Evolutionary conservation across 768 basidiomycete species (phyloP).

Genomic region (Daedaleopsis sinensis): DNA sequence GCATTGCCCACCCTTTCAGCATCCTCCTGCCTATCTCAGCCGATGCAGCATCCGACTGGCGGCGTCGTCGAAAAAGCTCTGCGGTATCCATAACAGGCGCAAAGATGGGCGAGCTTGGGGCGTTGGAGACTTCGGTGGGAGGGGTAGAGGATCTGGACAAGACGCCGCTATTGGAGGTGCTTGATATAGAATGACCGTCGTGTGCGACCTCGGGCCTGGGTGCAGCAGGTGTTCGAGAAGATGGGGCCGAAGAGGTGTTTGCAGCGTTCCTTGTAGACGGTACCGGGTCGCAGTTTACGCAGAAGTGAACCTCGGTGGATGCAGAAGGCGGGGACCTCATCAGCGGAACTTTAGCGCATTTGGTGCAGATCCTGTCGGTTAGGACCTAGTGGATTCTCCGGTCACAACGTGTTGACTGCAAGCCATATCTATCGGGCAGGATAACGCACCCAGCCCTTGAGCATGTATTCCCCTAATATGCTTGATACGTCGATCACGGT

Average conservation of each 20-base stretch:
- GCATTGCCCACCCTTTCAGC: conserved; percentile 85
- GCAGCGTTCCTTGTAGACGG: conserved; percentile 6
- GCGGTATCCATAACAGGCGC: conserved; percentile 67
- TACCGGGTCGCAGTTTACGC: conserved; percentile 58
- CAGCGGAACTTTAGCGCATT: conserved; percentile 66
- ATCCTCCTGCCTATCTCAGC: conserved; percentile 77
- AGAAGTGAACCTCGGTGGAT: conserved; percentile 44
- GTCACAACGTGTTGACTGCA: neutral
- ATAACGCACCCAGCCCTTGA: conserved; percentile 71
- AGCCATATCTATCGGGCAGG: neutral
- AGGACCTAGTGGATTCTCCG: conserved; percentile 47
- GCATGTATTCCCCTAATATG: conserved; percentile 69
- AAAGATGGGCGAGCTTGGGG: conserved; percentile 63
- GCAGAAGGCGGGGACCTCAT: conserved; percentile 68
- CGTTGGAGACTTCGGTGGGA: conserved; percentile 72
- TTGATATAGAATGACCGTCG: conserved; percentile 9
- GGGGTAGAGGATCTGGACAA: conserved; percentile 72
- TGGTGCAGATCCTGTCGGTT: conserved; percentile 66
- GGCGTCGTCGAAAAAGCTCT: conserved; percentile 65
- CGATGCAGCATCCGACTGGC: conserved; percentile 82
- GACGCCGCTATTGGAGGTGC: conserved; percentile 47
- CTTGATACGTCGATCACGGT: conserved; percentile 59
- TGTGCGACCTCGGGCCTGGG: neutral
- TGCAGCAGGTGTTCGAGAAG: neutral
- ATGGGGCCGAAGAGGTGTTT: neutral